Conservation (phyloP, 2,329 filamentous ascomycete species). For the Stagonosporopsis chrysanthemi region DNA sequence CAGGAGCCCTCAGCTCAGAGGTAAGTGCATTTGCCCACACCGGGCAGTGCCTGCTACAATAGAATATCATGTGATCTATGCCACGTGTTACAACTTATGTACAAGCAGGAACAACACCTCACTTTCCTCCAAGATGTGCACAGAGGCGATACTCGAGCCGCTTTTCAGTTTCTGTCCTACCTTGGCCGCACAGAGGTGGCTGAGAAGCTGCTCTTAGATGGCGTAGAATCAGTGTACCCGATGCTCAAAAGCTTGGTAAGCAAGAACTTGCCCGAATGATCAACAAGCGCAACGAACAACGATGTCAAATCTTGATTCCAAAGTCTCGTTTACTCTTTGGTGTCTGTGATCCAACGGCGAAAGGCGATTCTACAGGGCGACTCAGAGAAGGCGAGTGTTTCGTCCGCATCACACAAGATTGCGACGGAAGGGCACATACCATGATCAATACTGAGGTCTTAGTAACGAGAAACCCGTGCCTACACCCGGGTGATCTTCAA, state of each 20-base stretch:
- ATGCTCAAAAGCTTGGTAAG: constrained; percentile 40
- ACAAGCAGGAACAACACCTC: constrained; percentile 51
- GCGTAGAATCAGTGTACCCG: constrained; percentile 42
- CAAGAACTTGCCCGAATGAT: constrained; percentile 48
- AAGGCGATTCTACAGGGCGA: constrained; percentile 27
- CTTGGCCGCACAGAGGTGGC: constrained; percentile 45
- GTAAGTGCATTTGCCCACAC: too few relatives aligned
- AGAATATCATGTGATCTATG: too few relatives aligned
- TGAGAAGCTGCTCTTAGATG: constrained; percentile 50
- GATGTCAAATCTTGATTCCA: constrained; percentile 50
- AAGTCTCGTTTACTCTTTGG: constrained; percentile 52
- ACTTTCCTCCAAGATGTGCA: constrained; percentile 41
- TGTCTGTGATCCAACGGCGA: constrained; percentile 47
- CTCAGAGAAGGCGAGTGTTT: constrained; percentile 52
- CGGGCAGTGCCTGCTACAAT: too few relatives aligned
- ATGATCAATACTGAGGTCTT: constrained; percentile 49
- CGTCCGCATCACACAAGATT: constrained; percentile 49
- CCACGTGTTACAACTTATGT: too few relatives aligned
- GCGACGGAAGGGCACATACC: constrained; percentile 45
- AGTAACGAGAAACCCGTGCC: constrained; percentile 54
- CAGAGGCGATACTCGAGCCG: constrained; percentile 31
- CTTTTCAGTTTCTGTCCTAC: constrained; percentile 50
- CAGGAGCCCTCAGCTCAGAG: too few relatives aligned
- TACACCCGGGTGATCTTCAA: constrained; percentile 54
- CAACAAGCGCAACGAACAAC: constrained; percentile 46